Evolutionary conservation across 345 rosid genomes (phyloP).

Genomic region (Leavenworthia alabamica): DNA sequence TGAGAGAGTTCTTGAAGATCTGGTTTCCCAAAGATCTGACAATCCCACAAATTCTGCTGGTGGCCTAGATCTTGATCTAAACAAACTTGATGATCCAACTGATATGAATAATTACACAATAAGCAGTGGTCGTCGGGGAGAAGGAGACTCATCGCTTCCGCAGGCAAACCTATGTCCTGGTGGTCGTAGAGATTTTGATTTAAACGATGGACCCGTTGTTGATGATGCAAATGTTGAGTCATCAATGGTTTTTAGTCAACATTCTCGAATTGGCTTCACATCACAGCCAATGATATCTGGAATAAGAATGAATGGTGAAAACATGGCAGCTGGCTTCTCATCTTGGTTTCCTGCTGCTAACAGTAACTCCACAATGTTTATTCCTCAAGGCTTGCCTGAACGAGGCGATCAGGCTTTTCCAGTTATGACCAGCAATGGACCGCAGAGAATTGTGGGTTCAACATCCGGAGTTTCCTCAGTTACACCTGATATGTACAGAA

Average conservation of each 20-base stretch:
- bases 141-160: conserved; percentile 34
- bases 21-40: conserved; percentile 39
- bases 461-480: conserved; percentile 46
- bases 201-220: conserved; percentile 73
- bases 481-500: conserved; percentile 56
- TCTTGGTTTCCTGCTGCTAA: conserved; percentile 63
- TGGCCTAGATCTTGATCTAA: conserved; percentile 83
- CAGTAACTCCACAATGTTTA: conserved; percentile 46
- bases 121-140: conserved; percentile 34
- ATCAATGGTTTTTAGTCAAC: conserved; percentile 38
- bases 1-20: conserved; percentile 71
- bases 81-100: conserved; percentile 55
- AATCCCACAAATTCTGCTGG: conserved; percentile 40
- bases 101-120: conserved; percentile 40
- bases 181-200: conserved; percentile 59
- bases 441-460: conserved; percentile 60
- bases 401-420: conserved; percentile 68
- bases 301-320: conserved; percentile 42
- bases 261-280: conserved; percentile 35
- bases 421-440: conserved; percentile 46
- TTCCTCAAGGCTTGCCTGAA: conserved; percentile 56
- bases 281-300: conserved; percentile 51
- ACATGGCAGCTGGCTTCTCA: conserved; percentile 47
- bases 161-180: conserved; percentile 29
- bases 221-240: conserved; percentile 58